A percentile compares a stretch with the other conserved stretches of the same genome.
Evolutionary conservation across 441 rosid species (phyloP).

Genomic region (Populus trichocarpa): DNA sequence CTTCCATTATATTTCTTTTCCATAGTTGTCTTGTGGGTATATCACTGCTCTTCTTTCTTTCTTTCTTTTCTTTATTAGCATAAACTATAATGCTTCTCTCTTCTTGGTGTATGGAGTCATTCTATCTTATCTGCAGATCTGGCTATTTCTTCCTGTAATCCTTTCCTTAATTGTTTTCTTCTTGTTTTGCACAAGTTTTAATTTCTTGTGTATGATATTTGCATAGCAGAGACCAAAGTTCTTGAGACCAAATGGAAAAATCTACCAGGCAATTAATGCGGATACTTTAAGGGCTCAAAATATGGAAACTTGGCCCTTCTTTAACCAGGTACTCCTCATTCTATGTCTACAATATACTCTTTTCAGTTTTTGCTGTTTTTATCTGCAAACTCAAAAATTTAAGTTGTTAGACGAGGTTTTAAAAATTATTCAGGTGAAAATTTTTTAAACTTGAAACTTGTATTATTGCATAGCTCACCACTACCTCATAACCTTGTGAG

Average conservation of each 20-base stretch:
- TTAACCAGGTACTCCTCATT: conserved; percentile 37
- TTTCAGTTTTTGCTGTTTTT: no score
- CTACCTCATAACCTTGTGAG: no score
- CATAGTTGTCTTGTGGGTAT: background rate
- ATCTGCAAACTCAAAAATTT: background rate
- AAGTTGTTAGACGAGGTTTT: no score
- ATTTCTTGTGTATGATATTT: background rate
- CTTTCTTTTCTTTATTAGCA: background rate
- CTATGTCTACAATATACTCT: background rate
- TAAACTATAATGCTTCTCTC: background rate
- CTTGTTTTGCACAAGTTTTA: background rate
- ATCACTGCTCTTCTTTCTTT: background rate
- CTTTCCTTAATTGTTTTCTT: background rate
- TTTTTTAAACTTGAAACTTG: no score
- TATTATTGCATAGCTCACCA: no score
- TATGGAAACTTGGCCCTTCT: conserved; percentile 54
- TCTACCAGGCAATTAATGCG: conserved; percentile 49
- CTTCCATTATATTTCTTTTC: background rate
- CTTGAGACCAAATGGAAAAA: conserved; percentile 51
- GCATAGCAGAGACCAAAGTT: conserved; percentile 40
- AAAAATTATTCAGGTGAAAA: no score
- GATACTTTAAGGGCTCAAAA: conserved; percentile 52
- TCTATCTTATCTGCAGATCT: background rate
- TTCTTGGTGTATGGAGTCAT: background rate
- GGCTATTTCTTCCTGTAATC: background rate